Base-by-base conservation (phyloP, 2,329 filamentous ascomycete species). In the Colletotrichum liaoningense region DNA sequence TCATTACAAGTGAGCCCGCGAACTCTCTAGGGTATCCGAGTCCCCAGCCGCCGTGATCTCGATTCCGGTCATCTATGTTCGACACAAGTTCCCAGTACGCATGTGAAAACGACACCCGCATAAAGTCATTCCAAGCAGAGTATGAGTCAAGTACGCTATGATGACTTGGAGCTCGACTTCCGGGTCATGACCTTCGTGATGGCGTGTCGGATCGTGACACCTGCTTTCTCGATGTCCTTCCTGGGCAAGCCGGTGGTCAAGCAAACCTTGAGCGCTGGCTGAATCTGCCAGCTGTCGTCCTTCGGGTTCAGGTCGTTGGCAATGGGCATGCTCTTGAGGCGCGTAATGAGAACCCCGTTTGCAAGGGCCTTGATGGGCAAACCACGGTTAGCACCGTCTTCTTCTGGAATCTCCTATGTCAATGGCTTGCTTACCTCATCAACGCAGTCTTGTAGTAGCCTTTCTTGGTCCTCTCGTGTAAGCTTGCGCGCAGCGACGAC, bases 201-300 rank as follows among this genome's bases (percentile, higher is more conserved):
- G 16, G 97, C 96, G 84, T 98, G 95, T 73, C 96, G 89, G 77
- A 99, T 95, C 11, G 90, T 92, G 8, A 93, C 91, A 16, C 95
- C 97, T 0, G 97, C 95, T 86, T 97, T 98, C 85, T 99, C 97
- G 67, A 95, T 93, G 82, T 99, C 97, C 86, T 97, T 98, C 87
- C 94, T 97, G 28, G 94, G 93, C 75, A 99, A 86, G 1, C 94
- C 97, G 5, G 91, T 94, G 0, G 95, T 98, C 67, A 98, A 88
- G 80, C 96, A 98, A 14, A 98, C 90, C 84, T 98, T 98, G 75
- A 99, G 88, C 0, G 95, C 94, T 11, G 97, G 94, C 77, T 90
- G 88, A n/a, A 92, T 87, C 73, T 90, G 89, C 86, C 93, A 94
- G 46, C 88, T 88, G 56, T 90, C 88, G 72, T 95, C 93, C 79